These are phyloP conservation scores for Fusarium ambrosium DNA, from an alignment of 2,329 filamentous ascomycete species.

Conservation along the genomic window DNA sequence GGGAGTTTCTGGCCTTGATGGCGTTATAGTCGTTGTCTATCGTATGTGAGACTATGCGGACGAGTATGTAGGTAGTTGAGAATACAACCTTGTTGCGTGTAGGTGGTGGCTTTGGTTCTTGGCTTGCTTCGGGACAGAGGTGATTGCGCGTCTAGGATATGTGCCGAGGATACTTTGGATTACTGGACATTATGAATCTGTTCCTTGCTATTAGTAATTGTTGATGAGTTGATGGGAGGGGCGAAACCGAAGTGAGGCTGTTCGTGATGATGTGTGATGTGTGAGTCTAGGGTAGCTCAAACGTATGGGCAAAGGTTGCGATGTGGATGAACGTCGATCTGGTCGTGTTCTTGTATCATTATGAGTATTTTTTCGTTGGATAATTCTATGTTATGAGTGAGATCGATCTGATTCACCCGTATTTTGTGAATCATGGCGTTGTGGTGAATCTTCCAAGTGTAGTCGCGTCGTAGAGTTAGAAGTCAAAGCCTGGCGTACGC, in stretches of 20 bases:
- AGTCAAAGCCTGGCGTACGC: background rate
- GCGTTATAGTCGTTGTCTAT: slow-evolving; percentile 1
- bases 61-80: background rate
- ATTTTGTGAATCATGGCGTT: background rate
- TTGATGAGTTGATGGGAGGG: background rate
- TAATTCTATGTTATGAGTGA: background rate
- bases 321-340: background rate
- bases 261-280: background rate
- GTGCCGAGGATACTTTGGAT: background rate
- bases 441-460: background rate
- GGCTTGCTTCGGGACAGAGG: background rate
- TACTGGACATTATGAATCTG: background rate
- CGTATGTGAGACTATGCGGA: background rate
- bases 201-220: background rate
- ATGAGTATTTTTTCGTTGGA: background rate
- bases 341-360: background rate
- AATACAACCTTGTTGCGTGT: background rate
- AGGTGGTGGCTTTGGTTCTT: background rate
- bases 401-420: background rate
- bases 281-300: background rate
- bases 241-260: background rate
- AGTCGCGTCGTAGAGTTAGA: rapidly evolving
- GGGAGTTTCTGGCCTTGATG: background rate
- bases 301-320: background rate
- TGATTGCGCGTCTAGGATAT: background rate